Percentiles rank a stretch among this genome's conserved stretches.
Evolutionary conservation across 2,329 filamentous ascomycete genomes (phyloP).

Genomic region (Ascochyta lentis): DNA sequence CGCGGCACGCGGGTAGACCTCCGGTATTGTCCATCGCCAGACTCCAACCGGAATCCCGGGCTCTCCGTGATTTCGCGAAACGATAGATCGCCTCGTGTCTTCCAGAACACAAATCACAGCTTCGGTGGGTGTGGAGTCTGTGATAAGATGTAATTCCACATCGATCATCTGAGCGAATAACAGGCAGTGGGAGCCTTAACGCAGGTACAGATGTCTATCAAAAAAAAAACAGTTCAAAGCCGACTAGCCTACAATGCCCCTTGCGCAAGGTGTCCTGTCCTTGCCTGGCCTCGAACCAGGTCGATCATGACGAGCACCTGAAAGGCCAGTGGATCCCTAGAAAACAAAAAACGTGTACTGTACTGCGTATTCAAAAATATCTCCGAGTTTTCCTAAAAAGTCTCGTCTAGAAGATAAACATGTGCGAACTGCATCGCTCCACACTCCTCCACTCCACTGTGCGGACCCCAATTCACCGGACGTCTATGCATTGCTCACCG

Average conservation of each 20-base stretch:
- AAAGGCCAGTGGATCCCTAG: slow-evolving; percentile 9
- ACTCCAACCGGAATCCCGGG: slow-evolving; percentile 14
- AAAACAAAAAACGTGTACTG: not conserved
- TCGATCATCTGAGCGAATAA: slow-evolving; percentile 8
- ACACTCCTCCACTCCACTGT: not conserved
- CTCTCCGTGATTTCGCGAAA: slow-evolving; percentile 21
- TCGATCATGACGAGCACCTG: slow-evolving; percentile 18
- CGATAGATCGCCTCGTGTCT: slow-evolving; percentile 19
- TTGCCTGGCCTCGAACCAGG: slow-evolving; percentile 11
- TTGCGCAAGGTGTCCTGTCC: slow-evolving; percentile 13
- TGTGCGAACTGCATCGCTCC: slow-evolving; percentile 4
- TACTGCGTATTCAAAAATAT: not conserved
- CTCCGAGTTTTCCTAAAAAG: not conserved
- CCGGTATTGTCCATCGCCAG: slow-evolving; percentile 13
- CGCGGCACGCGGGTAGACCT: slow-evolving; percentile 16
- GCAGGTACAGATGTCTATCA: slow-evolving; percentile 5
- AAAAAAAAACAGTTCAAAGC: not conserved
- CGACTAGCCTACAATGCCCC: slow-evolving; percentile 5
- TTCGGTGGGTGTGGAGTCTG: slow-evolving; percentile 5
- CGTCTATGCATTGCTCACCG: slow-evolving; percentile 22
- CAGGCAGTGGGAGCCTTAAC: slow-evolving; percentile 1
- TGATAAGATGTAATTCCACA: slow-evolving; percentile 9
- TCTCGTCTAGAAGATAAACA: not conserved
- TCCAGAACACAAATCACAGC: slow-evolving; percentile 19
- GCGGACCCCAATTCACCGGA: slow-evolving; percentile 13